Percentiles rank a stretch among this genome's conserved stretches.
Evolutionary conservation across 2,329 filamentous ascomycete genomes (phyloP).

Genomic region (Alternaria alternata): DNA sequence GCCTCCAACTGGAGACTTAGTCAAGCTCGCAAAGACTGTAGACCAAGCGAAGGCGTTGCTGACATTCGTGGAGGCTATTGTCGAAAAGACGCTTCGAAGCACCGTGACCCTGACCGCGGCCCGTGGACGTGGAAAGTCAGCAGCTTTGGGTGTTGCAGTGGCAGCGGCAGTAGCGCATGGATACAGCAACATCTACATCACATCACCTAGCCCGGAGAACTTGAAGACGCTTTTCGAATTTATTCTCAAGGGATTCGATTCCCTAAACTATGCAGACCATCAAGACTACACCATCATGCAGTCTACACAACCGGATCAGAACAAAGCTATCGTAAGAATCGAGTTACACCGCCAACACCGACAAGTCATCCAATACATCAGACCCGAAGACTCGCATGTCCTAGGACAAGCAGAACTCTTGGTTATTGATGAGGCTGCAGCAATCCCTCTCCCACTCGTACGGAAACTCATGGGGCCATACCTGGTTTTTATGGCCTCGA

Average conservation of each 20-base stretch:
- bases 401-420: conserved; percentile 93
- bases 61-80: conserved; percentile 94
- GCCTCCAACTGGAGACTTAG: conserved; percentile 83
- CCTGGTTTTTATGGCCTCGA: conserved; percentile 98
- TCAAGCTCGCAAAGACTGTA: conserved; percentile 85
- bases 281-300: conserved; percentile 98
- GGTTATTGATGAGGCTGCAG: conserved; percentile 96
- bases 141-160: conserved; percentile 91
- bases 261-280: conserved; percentile 91
- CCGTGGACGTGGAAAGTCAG: conserved; percentile 95
- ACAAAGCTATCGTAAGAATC: conserved; percentile 97
- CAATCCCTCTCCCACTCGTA: conserved; percentile 91
- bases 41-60: conserved; percentile 97
- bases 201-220: conserved; percentile 96
- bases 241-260: conserved; percentile 97
- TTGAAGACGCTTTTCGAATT: conserved; percentile 99
- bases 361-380: conserved; percentile 98
- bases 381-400: conserved; percentile 94
- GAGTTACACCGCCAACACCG: conserved; percentile 95
- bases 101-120: conserved; percentile 94
- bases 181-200: conserved; percentile 99
- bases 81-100: conserved; percentile 92
- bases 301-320: conserved; percentile 97
- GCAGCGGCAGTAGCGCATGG: conserved; percentile 94
- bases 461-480: conserved; percentile 96